Percentiles rank a stretch among this genome's conserved stretches.
Conservation (phyloP, 1,284 basidiomycete genomes). For the Tilletia walkeri region DNA sequence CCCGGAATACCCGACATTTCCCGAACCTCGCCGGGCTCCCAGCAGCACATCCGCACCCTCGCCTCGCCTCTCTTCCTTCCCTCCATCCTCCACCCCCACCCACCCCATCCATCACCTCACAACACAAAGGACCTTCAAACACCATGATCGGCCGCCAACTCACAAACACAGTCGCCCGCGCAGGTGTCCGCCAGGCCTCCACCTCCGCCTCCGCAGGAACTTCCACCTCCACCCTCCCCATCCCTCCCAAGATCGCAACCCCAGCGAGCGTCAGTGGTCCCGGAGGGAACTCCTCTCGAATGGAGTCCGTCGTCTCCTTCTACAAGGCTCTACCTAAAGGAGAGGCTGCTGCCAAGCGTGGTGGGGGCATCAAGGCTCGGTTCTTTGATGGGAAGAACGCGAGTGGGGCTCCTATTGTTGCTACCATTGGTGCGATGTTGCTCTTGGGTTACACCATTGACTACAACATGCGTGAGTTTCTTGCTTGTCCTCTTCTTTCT, state of each 20-base stretch:
- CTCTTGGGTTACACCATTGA: constrained; percentile 66
- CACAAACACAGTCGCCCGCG: constrained; percentile 11
- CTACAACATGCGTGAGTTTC: constrained; percentile 28
- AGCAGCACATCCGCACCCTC: not conserved
- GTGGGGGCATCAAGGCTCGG: constrained; percentile 71
- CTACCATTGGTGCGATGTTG: constrained; percentile 72
- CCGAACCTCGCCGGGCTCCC: not conserved
- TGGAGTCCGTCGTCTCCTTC: constrained; percentile 82
- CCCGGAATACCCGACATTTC: too few relatives aligned
- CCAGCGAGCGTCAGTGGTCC: constrained; percentile 78
- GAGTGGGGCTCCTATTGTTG: constrained; percentile 70
- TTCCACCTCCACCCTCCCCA: constrained; percentile 59
- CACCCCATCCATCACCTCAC: not conserved
- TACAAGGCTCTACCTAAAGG: constrained; percentile 84
- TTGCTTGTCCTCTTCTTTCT: not conserved
- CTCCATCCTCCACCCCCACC: not conserved
- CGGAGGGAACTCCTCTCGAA: constrained; percentile 70
- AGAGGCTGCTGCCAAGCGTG: constrained; percentile 64
- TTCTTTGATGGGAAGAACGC: constrained; percentile 85
- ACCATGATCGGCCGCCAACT: constrained; percentile 15
- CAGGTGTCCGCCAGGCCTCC: not conserved
- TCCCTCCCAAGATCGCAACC: constrained; percentile 92
- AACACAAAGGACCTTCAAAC: not conserved
- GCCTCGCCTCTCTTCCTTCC: not conserved
- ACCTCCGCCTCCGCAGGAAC: not conserved